Conservation (phyloP, 208 protist species). For the Trypanosoma melophagium region DNA sequence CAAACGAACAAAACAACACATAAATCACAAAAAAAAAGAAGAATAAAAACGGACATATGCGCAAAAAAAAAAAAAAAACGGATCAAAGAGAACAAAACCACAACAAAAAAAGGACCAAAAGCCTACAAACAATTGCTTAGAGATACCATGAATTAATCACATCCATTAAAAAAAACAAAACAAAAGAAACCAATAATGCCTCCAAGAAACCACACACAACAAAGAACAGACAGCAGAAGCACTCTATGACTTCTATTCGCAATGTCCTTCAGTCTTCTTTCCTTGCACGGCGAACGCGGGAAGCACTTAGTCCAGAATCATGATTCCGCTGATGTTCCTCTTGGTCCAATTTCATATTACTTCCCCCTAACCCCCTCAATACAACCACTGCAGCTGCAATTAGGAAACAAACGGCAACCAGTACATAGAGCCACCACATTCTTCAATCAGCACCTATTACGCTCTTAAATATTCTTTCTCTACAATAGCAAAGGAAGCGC, state of each 20-base stretch:
- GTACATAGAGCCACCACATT: constrained; percentile 19
- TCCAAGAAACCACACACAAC: too few relatives aligned
- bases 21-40: neutral
- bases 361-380: neutral
- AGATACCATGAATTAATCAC: neutral
- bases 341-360: neutral
- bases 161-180: neutral
- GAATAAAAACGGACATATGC: neutral
- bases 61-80: neutral
- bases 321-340: neutral
- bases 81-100: neutral
- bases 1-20: neutral
- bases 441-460: neutral
- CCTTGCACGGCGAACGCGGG: constrained; percentile 16
- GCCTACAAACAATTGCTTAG: neutral
- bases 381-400: neutral
- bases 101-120: constrained; percentile 6
- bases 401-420: constrained; percentile 1
- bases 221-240: too few relatives aligned
- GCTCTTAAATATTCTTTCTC: neutral
- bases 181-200: neutral
- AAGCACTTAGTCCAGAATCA: neutral
- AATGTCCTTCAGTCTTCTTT: constrained; percentile 16
- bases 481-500: neutral
- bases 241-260: neutral